These are phyloP conservation scores for Boehmeria nivea DNA, from an alignment of 306 rosid species.

Conservation along the genomic window DNA sequence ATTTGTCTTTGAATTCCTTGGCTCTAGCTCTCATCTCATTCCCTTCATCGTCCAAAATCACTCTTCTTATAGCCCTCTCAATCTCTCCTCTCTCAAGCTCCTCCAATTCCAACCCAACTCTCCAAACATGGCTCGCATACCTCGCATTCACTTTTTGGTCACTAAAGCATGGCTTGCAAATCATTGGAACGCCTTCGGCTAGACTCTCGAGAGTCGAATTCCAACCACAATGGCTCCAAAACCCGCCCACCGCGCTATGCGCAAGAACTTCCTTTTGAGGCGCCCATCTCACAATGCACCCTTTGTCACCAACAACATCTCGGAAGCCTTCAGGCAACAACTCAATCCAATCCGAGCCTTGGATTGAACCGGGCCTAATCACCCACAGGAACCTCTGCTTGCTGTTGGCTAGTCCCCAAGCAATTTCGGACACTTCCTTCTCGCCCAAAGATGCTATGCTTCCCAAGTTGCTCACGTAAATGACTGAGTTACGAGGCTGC, in stretches of 20 bases:
- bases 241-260: constrained; percentile 60
- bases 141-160: constrained; percentile 62
- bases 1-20: constrained; percentile 32
- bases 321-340: constrained; percentile 38
- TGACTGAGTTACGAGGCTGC: constrained; percentile 37
- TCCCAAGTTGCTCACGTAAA: constrained; percentile 53
- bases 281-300: constrained; percentile 62
- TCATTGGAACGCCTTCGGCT: constrained; percentile 72
- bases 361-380: constrained; percentile 44
- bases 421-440: constrained; percentile 47
- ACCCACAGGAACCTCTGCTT: constrained; percentile 57
- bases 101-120: constrained; percentile 39
- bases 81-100: constrained; percentile 37
- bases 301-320: constrained; percentile 38
- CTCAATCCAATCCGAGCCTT: constrained; percentile 43
- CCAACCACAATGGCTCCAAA: constrained; percentile 73
- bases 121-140: constrained; percentile 54
- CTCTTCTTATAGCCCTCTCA: constrained; percentile 36
- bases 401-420: constrained; percentile 59
- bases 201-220: constrained; percentile 64
- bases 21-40: constrained; percentile 31
- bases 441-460: constrained; percentile 33
- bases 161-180: constrained; percentile 45
- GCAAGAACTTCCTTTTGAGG: constrained; percentile 55
- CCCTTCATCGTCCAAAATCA: constrained; percentile 39